phyloP scores from a whole-genome alignment of 2,329 filamentous ascomycete species.

The Myrmaecium sp. region DNA sequence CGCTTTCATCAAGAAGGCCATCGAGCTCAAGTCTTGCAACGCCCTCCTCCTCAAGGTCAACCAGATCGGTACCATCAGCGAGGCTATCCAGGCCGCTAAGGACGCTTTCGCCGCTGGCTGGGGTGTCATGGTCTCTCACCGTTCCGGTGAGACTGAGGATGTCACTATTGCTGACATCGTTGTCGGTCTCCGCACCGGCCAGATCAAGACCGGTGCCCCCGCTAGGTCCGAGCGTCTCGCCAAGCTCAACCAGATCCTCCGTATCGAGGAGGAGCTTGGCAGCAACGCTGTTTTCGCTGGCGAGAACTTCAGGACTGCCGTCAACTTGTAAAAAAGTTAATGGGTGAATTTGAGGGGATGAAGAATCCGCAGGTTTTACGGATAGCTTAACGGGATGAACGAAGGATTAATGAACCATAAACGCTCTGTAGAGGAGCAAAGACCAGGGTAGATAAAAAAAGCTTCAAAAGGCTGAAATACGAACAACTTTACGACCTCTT shows the following conservation, averaged over 20 bases:
- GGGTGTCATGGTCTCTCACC: constrained; percentile 99
- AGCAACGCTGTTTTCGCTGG: constrained; percentile 84
- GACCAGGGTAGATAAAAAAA: too few species aligned
- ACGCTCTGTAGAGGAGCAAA: too few species aligned
- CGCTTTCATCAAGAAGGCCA: constrained; percentile 97
- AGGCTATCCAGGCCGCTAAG: constrained; percentile 98
- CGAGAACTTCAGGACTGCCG: constrained; percentile 74
- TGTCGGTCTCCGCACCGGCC: constrained; percentile 85
- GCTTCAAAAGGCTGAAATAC: too few species aligned
- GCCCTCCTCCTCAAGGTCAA: constrained; percentile 98
- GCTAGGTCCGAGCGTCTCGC: constrained; percentile 93
- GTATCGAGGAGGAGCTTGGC: constrained; percentile 98
- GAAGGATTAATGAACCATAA: too few species aligned
- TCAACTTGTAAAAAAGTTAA: constrained; percentile 81
- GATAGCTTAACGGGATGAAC: too few species aligned
- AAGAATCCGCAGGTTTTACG: too few species aligned
- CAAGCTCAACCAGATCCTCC: constrained; percentile 99
- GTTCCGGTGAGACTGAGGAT: constrained; percentile 98
- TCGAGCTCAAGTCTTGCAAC: constrained; percentile 97
- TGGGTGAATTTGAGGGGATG: too few species aligned
- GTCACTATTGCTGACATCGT: constrained; percentile 98
- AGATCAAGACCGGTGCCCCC: constrained; percentile 98
- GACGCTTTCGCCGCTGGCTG: constrained; percentile 90
- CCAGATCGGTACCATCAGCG: constrained; percentile 97
- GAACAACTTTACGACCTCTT: too few species aligned